Conservation (phyloP, 2,329 filamentous ascomycete genomes). For the Microdochium trichocladiopsis region DNA sequence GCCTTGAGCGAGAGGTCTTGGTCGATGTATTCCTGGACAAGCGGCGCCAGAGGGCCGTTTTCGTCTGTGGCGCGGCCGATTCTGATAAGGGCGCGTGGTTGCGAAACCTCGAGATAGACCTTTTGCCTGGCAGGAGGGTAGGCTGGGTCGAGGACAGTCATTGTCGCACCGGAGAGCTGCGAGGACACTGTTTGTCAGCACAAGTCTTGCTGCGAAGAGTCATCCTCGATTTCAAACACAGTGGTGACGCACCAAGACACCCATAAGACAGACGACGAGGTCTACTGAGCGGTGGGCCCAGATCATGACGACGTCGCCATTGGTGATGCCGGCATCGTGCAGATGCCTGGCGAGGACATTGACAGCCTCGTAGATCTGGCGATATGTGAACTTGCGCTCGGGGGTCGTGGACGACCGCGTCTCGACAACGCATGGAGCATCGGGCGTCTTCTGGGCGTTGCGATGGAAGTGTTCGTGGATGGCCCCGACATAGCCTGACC, state of each 20-base stretch:
- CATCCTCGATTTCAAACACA: background rate
- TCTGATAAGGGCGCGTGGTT: slow-evolving; percentile 63
- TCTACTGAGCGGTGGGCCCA: slow-evolving; percentile 76
- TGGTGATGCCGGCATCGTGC: slow-evolving; percentile 61
- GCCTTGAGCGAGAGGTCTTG: slow-evolving; percentile 67
- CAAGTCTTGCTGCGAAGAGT: background rate
- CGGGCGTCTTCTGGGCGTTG: slow-evolving; percentile 63
- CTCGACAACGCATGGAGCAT: slow-evolving; percentile 43
- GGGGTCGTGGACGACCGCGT: slow-evolving; percentile 39
- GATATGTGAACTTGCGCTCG: slow-evolving; percentile 69
- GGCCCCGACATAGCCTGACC: slow-evolving; percentile 56
- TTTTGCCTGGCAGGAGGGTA: slow-evolving; percentile 78
- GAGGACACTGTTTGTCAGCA: slow-evolving; percentile 33
- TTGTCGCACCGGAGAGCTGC: slow-evolving; percentile 47
- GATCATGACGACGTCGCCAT: slow-evolving; percentile 90
- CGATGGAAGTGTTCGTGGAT: slow-evolving; percentile 65
- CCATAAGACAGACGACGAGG: slow-evolving; percentile 67
- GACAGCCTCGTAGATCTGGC: slow-evolving; percentile 78
- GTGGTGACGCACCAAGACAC: slow-evolving; percentile 39
- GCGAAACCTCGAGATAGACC: slow-evolving; percentile 75
- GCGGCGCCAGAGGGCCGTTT: slow-evolving; percentile 45
- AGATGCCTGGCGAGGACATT: slow-evolving; percentile 78
- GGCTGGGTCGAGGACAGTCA: slow-evolving; percentile 68
- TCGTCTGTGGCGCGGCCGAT: slow-evolving; percentile 69
- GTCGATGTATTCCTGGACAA: slow-evolving; percentile 59